phyloP scores from a whole-genome alignment of 768 basidiomycete genomes.

The Lepiota subincarnata region DNA sequence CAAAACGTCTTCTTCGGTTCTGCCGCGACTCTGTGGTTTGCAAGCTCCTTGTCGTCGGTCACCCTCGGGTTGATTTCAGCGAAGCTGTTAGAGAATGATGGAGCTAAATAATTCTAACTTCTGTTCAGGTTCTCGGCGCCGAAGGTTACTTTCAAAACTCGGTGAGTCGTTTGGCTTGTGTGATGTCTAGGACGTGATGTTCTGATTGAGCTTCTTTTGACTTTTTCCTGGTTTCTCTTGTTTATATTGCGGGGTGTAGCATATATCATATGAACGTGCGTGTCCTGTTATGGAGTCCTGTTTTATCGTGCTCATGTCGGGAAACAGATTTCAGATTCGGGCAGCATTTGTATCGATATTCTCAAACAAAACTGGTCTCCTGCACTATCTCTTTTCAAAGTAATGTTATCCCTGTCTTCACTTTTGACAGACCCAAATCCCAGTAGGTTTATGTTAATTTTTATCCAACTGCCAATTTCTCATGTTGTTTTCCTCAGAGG shows the following conservation, averaged over 20 bases:
- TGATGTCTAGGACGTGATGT: background rate
- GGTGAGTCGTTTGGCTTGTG: conserved; percentile 34
- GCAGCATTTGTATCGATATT: conserved; percentile 83
- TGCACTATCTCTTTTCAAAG: conserved; percentile 89
- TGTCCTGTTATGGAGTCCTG: conserved; percentile 9
- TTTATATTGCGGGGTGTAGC: conserved; percentile 29
- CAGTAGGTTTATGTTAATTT: conserved; percentile 41
- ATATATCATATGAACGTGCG: conserved; percentile 86
- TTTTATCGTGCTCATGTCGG: background rate
- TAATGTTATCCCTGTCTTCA: conserved; percentile 89
- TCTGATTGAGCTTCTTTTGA: background rate
- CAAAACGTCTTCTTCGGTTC: conserved; percentile 3
- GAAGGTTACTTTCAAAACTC: conserved; percentile 68
- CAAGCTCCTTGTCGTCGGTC: background rate
- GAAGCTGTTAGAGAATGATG: background rate
- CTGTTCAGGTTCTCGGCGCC: conserved; percentile 72
- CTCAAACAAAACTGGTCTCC: conserved; percentile 95
- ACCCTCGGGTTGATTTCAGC: background rate
- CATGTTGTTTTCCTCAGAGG: conserved; percentile 39
- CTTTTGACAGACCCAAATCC: conserved; percentile 94
- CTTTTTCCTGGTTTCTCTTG: background rate
- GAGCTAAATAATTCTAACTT: conserved; percentile 2
- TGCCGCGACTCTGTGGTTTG: background rate
- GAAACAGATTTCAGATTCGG: conserved; percentile 63
- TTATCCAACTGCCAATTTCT: background rate